Evolutionary conservation across 1,284 basidiomycete genomes (phyloP).

Genomic region (Malassezia psittaci): DNA sequence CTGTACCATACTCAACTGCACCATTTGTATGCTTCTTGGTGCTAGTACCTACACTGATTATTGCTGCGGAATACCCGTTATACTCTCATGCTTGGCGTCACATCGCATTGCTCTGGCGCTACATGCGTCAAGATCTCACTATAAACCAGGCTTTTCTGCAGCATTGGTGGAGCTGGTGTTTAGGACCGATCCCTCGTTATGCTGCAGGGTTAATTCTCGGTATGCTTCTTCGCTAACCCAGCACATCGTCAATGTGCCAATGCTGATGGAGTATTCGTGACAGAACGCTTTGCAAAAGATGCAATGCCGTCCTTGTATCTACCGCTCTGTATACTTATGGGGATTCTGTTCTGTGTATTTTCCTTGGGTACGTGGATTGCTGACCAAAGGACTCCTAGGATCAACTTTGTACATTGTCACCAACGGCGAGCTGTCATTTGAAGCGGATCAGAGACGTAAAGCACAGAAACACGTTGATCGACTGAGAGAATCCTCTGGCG

Average conservation of each 20-base stretch:
- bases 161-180: constrained; percentile 5
- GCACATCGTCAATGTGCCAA: background rate
- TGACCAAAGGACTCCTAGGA: background rate
- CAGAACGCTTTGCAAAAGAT: background rate
- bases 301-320: background rate
- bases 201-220: background rate
- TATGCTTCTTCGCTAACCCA: background rate
- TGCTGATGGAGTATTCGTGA: too few relatives aligned
- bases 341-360: background rate
- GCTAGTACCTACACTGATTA: background rate
- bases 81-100: background rate
- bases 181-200: constrained; percentile 4
- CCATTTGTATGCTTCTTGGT: background rate
- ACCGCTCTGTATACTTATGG: background rate
- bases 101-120: background rate
- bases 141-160: background rate
- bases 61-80: background rate
- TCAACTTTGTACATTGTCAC: background rate
- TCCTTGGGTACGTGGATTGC: background rate
- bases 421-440: background rate
- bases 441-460: background rate
- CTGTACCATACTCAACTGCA: background rate
- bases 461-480: too few relatives aligned
- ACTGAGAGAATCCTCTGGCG: too few relatives aligned
- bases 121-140: background rate